A percentile compares a stretch with the other conserved stretches of the same genome.
Evolutionary conservation across 2,329 filamentous ascomycete species (phyloP).

Genomic region (Sordariomycetes sp.): DNA sequence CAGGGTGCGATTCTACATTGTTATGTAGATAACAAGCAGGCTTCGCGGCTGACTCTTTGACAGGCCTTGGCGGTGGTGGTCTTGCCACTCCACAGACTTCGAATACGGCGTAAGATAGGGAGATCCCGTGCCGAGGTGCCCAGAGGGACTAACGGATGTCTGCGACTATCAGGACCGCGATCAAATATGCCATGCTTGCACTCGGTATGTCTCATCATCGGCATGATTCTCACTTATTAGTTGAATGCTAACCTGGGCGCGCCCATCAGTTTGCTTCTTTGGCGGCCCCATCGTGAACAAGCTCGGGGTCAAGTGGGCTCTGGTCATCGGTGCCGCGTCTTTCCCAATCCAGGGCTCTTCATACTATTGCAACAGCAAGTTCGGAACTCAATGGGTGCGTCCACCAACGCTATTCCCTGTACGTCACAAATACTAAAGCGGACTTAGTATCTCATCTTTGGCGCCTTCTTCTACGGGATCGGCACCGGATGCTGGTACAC

Average conservation of each 20-base stretch:
- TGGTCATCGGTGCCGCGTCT: slow-evolving; percentile 23
- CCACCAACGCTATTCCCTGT: no score
- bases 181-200: slow-evolving; percentile 14
- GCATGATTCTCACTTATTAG: not conserved
- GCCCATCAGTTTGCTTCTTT: slow-evolving; percentile 19
- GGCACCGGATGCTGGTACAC: slow-evolving; percentile 33
- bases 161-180: not conserved
- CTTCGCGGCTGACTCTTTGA: not conserved
- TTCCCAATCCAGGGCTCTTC: slow-evolving; percentile 31
- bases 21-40: not conserved
- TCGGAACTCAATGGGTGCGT: slow-evolving; percentile 31
- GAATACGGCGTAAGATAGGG: slow-evolving; percentile 20
- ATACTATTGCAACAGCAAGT: slow-evolving; percentile 34
- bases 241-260: not conserved
- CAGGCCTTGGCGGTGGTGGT: slow-evolving; percentile 27
- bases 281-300: slow-evolving; percentile 31
- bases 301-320: slow-evolving; percentile 29
- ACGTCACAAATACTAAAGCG: not conserved
- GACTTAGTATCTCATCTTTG: slow-evolving; percentile 23
- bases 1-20: slow-evolving; percentile 13
- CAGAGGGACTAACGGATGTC: not conserved
- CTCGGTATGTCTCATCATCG: slow-evolving; percentile 9
- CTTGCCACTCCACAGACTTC: slow-evolving; percentile 27
- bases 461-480: slow-evolving; percentile 21
- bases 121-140: not conserved